A percentile compares a stretch with the other conserved stretches of the same genome.
These are phyloP conservation scores for Trypanosoma platydactyli DNA, from an alignment of 208 protist genomes.

Conservation along the genomic window DNA sequence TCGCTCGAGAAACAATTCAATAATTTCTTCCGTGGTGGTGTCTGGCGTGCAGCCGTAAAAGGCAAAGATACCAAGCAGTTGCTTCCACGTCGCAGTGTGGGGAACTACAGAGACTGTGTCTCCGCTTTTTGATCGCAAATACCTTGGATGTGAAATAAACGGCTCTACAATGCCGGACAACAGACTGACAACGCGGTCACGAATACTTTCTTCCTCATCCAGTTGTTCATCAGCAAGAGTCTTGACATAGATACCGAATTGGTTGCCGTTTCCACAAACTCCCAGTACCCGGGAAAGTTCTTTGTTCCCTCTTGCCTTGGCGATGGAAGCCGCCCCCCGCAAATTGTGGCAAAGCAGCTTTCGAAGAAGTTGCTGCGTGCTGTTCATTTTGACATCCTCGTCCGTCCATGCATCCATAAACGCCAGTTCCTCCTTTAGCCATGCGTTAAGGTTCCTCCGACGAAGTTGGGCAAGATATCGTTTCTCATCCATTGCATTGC, in stretches of 20 bases:
- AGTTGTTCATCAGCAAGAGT: conserved; percentile 47
- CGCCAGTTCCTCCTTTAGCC: conserved; percentile 67
- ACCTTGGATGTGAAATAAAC: conserved; percentile 73
- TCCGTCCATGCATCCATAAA: conserved; percentile 35
- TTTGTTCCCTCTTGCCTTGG: conserved; percentile 37
- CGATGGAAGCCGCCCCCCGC: conserved; percentile 51
- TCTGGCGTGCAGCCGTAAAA: conserved; percentile 86
- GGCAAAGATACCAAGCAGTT: conserved; percentile 85
- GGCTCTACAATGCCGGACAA: conserved; percentile 82
- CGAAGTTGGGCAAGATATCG: conserved; percentile 77
- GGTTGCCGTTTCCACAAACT: conserved; percentile 84
- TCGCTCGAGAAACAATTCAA: conserved; percentile 67
- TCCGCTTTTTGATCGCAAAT: conserved; percentile 25
- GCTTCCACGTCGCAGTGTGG: conserved; percentile 85
- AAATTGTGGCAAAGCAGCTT: conserved; percentile 80
- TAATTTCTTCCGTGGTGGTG: conserved; percentile 77
- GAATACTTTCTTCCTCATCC: conserved; percentile 47
- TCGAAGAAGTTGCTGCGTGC: conserved; percentile 65
- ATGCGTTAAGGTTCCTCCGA: conserved; percentile 65
- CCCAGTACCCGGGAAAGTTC: conserved; percentile 73
- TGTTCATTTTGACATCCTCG: conserved; percentile 18
- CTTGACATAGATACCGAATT: conserved; percentile 79
- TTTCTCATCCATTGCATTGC: conserved; percentile 67
- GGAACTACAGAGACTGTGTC: conserved; percentile 30
- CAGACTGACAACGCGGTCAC: conserved; percentile 73